These are phyloP conservation scores for Fusarium ambrosium DNA, from an alignment of 2,329 filamentous ascomycete genomes.

Conservation along the genomic window DNA sequence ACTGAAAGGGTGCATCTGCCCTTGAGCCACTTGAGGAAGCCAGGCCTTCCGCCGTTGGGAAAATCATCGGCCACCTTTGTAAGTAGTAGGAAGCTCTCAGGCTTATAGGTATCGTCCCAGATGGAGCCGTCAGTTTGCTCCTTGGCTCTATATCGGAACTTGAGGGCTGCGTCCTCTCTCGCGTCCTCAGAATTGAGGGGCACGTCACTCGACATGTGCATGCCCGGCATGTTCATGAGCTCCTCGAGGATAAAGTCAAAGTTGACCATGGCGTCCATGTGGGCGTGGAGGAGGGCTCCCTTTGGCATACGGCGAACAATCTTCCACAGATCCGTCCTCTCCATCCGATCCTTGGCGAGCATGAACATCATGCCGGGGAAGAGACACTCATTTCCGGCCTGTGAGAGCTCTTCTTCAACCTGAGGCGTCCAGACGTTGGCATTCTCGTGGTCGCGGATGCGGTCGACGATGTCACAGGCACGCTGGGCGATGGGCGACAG, in stretches of 20 bases:
- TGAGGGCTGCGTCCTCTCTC: constrained; percentile 67
- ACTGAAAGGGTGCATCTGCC: constrained; percentile 78
- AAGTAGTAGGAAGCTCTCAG: constrained; percentile 70
- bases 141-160: constrained; percentile 71
- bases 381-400: constrained; percentile 72
- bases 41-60: constrained; percentile 76
- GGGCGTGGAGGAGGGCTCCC: constrained; percentile 86
- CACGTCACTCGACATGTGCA: constrained; percentile 75
- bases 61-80: constrained; percentile 78
- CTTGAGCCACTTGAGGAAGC: constrained; percentile 84
- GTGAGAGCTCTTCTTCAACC: constrained; percentile 77
- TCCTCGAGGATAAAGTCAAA: constrained; percentile 83
- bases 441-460: constrained; percentile 84
- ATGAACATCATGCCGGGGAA: constrained; percentile 96
- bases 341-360: constrained; percentile 87
- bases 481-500: constrained; percentile 83
- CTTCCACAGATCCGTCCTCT: constrained; percentile 85
- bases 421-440: constrained; percentile 81
- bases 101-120: constrained; percentile 75
- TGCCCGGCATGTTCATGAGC: constrained; percentile 78
- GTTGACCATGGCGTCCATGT: constrained; percentile 92
- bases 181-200: constrained; percentile 68
- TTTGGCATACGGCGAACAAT: constrained; percentile 92
- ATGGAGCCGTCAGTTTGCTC: constrained; percentile 64
- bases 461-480: constrained; percentile 83